phyloP scores from a whole-genome alignment of 139 green algal genomes.

The Zygnema circumcarinatum region DNA sequence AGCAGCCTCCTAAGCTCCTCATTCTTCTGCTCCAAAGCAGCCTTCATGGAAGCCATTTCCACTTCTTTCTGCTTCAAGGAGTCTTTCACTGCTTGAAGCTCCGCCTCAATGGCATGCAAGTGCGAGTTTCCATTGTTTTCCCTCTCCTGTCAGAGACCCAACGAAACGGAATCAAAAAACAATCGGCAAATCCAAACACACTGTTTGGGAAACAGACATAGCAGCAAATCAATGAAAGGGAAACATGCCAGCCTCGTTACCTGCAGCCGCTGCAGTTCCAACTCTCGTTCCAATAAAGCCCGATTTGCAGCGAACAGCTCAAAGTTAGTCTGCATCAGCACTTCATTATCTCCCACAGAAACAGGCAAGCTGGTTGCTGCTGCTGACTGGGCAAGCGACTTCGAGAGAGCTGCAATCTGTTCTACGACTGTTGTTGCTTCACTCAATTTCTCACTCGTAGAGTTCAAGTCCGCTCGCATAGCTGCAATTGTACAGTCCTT shows the following conservation, averaged over 20 bases:
- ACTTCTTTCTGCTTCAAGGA: constrained; percentile 39
- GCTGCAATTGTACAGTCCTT: constrained; percentile 17
- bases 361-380: background rate
- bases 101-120: constrained; percentile 12
- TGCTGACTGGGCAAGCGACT: constrained; percentile 33
- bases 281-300: constrained; percentile 33
- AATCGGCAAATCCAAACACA: too few relatives aligned
- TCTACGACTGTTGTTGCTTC: constrained; percentile 32
- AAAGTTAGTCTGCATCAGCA: constrained; percentile 39
- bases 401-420: constrained; percentile 49
- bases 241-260: too few relatives aligned
- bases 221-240: too few relatives aligned
- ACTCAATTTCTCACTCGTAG: constrained; percentile 16
- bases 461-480: constrained; percentile 15
- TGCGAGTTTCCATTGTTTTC: background rate
- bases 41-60: constrained; percentile 8
- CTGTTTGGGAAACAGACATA: too few relatives aligned
- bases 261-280: constrained; percentile 42
- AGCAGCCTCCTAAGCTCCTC: constrained; percentile 29
- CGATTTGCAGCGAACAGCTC: constrained; percentile 46
- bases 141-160: constrained; percentile 24
- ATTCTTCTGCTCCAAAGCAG: constrained; percentile 22
- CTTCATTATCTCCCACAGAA: constrained; percentile 30
- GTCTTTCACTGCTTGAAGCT: constrained; percentile 36
- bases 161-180: too few relatives aligned